A percentile compares a stretch with the other conserved stretches of the same genome.
These are phyloP conservation scores for Neurospora terricola DNA, from an alignment of 495 filamentous ascomycete genomes.

Conservation along the genomic window DNA sequence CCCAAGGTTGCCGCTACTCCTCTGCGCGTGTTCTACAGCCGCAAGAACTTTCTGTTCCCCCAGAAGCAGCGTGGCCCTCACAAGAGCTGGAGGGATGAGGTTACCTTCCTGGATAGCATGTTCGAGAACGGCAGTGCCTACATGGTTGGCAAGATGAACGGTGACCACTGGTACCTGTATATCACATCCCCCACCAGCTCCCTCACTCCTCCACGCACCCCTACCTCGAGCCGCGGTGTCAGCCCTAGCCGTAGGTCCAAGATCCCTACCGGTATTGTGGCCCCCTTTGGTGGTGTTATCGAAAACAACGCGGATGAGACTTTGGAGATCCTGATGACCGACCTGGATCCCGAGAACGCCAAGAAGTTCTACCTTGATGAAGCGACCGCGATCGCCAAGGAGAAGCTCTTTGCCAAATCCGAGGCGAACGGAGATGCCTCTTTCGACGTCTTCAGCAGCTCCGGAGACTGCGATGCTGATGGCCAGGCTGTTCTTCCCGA, in stretches of 20 bases:
- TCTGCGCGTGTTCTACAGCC: constrained; percentile 95
- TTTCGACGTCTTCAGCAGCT: constrained; percentile 73
- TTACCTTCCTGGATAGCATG: constrained; percentile 77
- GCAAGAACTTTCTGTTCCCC: constrained; percentile 96
- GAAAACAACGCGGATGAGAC: constrained; percentile 67
- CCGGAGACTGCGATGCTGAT: constrained; percentile 46
- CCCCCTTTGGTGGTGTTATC: constrained; percentile 38
- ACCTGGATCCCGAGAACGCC: constrained; percentile 83
- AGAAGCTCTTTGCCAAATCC: constrained; percentile 55
- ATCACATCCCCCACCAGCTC: constrained; percentile 71
- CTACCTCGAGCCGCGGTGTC: constrained; percentile 26
- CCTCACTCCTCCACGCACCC: constrained; percentile 81
- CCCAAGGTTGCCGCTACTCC: constrained; percentile 68
- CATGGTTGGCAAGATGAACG: constrained; percentile 99
- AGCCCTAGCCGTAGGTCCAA: constrained; percentile 27
- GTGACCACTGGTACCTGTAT: constrained; percentile 98
- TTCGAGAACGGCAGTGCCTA: constrained; percentile 94
- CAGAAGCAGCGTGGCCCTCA: constrained; percentile 91
- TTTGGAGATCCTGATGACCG: constrained; percentile 95
- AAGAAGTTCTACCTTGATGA: constrained; percentile 94
- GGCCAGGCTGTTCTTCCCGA: constrained; percentile 41
- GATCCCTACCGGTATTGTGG: constrained; percentile 57
- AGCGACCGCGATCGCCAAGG: constrained; percentile 81
- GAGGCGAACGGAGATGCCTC: constrained; percentile 40
- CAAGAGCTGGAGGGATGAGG: constrained; percentile 94